A percentile compares a stretch with the other conserved stretches of the same genome.
These are phyloP conservation scores for Claviceps maximensis DNA, from an alignment of 2,329 filamentous ascomycete species.

Conservation along the genomic window DNA sequence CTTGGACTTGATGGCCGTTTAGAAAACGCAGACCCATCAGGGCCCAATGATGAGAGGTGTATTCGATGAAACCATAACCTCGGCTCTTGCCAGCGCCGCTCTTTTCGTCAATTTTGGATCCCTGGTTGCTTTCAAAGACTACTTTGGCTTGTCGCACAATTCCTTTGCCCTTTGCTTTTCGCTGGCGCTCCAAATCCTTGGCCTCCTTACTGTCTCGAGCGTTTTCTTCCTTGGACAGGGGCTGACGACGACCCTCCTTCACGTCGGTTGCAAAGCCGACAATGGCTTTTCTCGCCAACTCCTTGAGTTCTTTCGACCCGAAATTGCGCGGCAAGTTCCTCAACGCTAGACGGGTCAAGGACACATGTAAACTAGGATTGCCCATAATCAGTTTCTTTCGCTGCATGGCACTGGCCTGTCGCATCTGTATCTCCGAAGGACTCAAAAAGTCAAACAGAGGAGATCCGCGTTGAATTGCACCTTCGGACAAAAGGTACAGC, in stretches of 20 bases:
- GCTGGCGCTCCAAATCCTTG: conserved; percentile 63
- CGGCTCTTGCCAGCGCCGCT: conserved; percentile 70
- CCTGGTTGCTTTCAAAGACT: conserved; percentile 78
- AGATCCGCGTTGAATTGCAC: conserved; percentile 64
- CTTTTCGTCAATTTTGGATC: conserved; percentile 67
- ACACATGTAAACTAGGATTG: conserved; percentile 81
- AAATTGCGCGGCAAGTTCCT: conserved; percentile 81
- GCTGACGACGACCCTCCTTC: conserved; percentile 60
- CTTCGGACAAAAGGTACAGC: conserved; percentile 78
- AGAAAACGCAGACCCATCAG: conserved; percentile 91
- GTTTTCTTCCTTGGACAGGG: conserved; percentile 81
- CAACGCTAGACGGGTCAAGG: conserved; percentile 77
- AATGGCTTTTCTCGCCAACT: conserved; percentile 78
- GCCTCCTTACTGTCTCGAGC: conserved; percentile 67
- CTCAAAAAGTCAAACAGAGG: conserved; percentile 65
- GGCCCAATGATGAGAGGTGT: conserved; percentile 82
- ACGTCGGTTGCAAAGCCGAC: conserved; percentile 90
- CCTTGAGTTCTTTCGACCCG: conserved; percentile 78
- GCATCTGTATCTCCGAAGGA: conserved; percentile 70
- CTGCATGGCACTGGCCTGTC: conserved; percentile 76
- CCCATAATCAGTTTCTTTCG: conserved; percentile 80
- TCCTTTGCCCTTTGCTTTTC: conserved; percentile 69
- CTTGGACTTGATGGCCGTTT: conserved; percentile 58
- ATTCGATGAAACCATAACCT: conserved; percentile 97
- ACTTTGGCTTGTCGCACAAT: conserved; percentile 92